These are phyloP conservation scores for Zygotorulaspora danielsina DNA, from an alignment of 805 yeast genomes.

Conservation along the genomic window DNA sequence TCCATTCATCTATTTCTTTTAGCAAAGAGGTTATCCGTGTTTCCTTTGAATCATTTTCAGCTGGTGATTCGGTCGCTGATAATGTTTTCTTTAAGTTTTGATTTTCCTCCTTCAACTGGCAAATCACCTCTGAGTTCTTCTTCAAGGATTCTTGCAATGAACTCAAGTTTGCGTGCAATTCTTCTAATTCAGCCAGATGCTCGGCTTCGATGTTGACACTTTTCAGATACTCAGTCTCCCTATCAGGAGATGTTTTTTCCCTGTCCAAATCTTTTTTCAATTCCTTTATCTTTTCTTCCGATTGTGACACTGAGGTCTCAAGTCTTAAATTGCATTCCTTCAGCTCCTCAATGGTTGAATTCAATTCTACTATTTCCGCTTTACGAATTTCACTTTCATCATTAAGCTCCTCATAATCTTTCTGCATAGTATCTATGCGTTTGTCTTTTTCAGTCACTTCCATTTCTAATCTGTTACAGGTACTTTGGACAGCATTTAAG, in stretches of 20 bases:
- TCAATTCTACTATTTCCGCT: conserved; percentile 38
- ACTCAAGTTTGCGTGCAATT: conserved; percentile 36
- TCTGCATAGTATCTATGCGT: conserved; percentile 18
- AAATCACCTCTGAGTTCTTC: conserved; percentile 28
- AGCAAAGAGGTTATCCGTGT: conserved; percentile 15
- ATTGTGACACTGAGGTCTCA: conserved; percentile 33
- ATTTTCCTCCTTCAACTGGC: conserved; percentile 28
- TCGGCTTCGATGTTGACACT: conserved; percentile 32
- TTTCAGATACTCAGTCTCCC: conserved; percentile 30
- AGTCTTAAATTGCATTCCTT: conserved; percentile 26
- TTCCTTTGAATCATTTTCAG: neutral
- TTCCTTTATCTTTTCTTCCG: conserved; percentile 31
- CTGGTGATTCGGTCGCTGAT: conserved; percentile 19
- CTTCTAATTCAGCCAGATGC: conserved; percentile 38
- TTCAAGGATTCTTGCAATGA: conserved; percentile 33
- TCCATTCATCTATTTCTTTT: conserved; percentile 28
- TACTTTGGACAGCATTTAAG: neutral
- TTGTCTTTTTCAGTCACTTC: conserved; percentile 20
- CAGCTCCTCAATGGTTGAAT: conserved; percentile 33
- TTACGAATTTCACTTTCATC: conserved; percentile 37
- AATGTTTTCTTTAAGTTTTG: conserved; percentile 26
- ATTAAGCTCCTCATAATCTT: conserved; percentile 25
- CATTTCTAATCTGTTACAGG: conserved; percentile 9
- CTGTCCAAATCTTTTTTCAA: conserved; percentile 17
- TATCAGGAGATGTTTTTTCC: conserved; percentile 23